Percentiles rank a stretch among this genome's conserved stretches.
These are phyloP conservation scores for Serpula lacrymans DNA, from an alignment of 768 basidiomycete genomes.

Conservation along the genomic window DNA sequence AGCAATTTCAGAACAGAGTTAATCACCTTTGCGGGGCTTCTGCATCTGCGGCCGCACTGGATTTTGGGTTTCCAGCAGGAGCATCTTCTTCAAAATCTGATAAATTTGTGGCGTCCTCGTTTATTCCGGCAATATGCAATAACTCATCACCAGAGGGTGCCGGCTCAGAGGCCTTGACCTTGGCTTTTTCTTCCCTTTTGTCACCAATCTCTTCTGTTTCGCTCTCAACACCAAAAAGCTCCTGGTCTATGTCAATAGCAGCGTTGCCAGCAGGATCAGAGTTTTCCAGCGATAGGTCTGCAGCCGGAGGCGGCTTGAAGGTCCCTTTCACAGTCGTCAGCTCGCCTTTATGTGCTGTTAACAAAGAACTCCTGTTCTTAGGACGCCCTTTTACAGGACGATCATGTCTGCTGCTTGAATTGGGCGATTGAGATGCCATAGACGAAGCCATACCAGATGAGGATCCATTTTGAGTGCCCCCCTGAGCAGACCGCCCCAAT, in stretches of 20 bases:
- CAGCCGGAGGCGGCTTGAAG: slow-evolving; percentile 18
- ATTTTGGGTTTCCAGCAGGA: slow-evolving; percentile 11
- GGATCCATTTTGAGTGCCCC: slow-evolving; percentile 12
- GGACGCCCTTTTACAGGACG: slow-evolving; percentile 10
- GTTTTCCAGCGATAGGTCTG: slow-evolving; percentile 15
- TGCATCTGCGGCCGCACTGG: neutral
- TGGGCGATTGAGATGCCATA: neutral
- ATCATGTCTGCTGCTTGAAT: neutral
- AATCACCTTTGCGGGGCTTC: neutral
- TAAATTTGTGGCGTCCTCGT: slow-evolving; percentile 38
- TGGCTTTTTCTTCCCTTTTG: slow-evolving; percentile 4
- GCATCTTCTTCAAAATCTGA: slow-evolving; percentile 58
- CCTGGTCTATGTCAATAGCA: slow-evolving; percentile 16
- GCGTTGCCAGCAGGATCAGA: slow-evolving; percentile 9
- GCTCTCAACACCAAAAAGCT: neutral
- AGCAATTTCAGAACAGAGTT: slow-evolving; percentile 10
- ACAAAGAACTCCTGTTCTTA: slow-evolving; percentile 47
- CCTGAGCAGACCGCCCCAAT: slow-evolving; percentile 19
- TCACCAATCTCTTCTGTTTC: slow-evolving; percentile 2
- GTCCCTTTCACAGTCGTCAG: slow-evolving; percentile 50
- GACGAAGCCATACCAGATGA: slow-evolving; percentile 4
- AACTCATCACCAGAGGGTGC: slow-evolving; percentile 44
- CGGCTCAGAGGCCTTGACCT: slow-evolving; percentile 9
- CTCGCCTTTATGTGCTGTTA: slow-evolving; percentile 50
- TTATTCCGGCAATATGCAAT: slow-evolving; percentile 47